phyloP scores from a whole-genome alignment of 495 filamentous ascomycete species.

The Penicillium roqueforti region DNA sequence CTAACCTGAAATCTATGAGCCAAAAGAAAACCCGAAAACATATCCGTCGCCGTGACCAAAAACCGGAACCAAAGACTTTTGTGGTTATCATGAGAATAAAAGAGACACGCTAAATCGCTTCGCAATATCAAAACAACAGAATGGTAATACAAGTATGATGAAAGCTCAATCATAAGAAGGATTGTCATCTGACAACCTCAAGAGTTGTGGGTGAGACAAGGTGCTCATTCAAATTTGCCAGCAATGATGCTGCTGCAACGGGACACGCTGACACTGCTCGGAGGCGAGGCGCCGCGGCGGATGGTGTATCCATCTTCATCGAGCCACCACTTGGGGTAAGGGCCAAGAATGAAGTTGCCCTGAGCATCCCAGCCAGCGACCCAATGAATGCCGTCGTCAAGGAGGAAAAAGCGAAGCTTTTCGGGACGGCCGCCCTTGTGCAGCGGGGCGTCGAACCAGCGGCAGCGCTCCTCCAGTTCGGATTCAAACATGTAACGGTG shows the following conservation, averaged over 20 bases:
- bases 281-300: constrained; percentile 35
- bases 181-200: not conserved
- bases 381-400: constrained; percentile 43
- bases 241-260: constrained; percentile 38
- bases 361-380: constrained; percentile 45
- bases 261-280: constrained; percentile 41
- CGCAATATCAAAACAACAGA: constrained; percentile 9
- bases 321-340: constrained; percentile 43
- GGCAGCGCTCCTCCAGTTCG: constrained; percentile 42
- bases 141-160: constrained; percentile 7
- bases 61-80: constrained; percentile 20
- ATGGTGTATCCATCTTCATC: constrained; percentile 39
- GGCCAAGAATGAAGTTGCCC: constrained; percentile 42
- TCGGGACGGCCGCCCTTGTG: constrained; percentile 35
- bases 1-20: constrained; percentile 10
- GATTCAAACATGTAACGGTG: constrained; percentile 45
- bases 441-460: constrained; percentile 36
- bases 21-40: not conserved
- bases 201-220: not conserved
- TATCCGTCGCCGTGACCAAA: not conserved
- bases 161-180: not conserved
- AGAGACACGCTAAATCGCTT: constrained; percentile 24
- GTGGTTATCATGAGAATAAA: constrained; percentile 3
- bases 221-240: constrained; percentile 28
- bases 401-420: constrained; percentile 40